Conservation (phyloP, 306 rosid species). For the Fagus sylvatica region DNA sequence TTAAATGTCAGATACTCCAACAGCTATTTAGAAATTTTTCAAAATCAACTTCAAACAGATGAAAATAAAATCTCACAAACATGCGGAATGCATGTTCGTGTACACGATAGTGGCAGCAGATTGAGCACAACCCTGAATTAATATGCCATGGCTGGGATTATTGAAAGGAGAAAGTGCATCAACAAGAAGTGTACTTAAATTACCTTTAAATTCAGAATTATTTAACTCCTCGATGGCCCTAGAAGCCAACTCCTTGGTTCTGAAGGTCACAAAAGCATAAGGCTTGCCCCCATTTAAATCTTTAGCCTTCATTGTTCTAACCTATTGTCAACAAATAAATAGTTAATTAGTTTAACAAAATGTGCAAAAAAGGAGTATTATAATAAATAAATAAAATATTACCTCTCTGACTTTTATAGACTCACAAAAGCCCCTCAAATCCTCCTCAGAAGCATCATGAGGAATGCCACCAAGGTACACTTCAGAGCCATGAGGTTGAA, state of each 20-base stretch:
- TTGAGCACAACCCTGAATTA: constrained; percentile 1
- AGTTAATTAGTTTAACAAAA: constrained; percentile 15
- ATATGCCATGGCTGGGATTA: constrained; percentile 12
- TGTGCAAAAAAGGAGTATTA: constrained; percentile 3
- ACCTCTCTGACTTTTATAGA: constrained; percentile 68
- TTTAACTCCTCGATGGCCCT: constrained; percentile 63
- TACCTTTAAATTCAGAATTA: constrained; percentile 57
- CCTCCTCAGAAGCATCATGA: constrained; percentile 51
- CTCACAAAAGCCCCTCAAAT: constrained; percentile 60
- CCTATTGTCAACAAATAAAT: constrained; percentile 37
- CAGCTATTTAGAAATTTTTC: background rate
- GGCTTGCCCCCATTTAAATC: constrained; percentile 53
- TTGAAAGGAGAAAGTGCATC: background rate
- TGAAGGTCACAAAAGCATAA: constrained; percentile 73
- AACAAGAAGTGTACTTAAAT: constrained; percentile 10
- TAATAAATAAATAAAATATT: constrained; percentile 14
- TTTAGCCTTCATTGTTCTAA: constrained; percentile 68
- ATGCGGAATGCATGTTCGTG: background rate
- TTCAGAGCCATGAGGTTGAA: constrained; percentile 78
- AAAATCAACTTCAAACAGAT: background rate
- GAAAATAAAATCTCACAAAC: background rate
- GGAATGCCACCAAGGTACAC: constrained; percentile 77
- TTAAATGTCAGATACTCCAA: background rate
- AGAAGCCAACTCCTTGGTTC: constrained; percentile 64
- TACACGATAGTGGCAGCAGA: background rate